These are phyloP conservation scores for Leptomonas pyrrhocoris DNA, from an alignment of 208 protist genomes.

Conservation along the genomic window DNA sequence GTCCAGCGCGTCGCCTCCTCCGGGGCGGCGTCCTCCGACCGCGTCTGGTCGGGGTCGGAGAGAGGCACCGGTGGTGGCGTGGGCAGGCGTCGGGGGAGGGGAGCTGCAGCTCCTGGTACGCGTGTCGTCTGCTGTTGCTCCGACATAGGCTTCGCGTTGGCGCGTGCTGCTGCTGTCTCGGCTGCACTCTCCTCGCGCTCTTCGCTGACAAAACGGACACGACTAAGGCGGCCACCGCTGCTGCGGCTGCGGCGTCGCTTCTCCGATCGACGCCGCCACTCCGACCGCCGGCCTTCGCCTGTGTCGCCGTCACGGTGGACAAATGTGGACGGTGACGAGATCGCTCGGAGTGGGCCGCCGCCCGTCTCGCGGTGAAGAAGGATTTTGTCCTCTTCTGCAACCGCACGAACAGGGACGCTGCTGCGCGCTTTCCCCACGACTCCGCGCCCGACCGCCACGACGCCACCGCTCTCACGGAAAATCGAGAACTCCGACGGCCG, in stretches of 20 bases:
- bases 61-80: slow-evolving; percentile 35
- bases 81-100: slow-evolving; percentile 17
- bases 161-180: neutral
- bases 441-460: neutral
- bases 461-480: slow-evolving; percentile 58
- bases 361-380: slow-evolving; percentile 15
- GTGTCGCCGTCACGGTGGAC: neutral
- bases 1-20: slow-evolving; percentile 50
- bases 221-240: slow-evolving; percentile 33
- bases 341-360: slow-evolving; percentile 6
- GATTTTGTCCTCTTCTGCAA: slow-evolving; percentile 21
- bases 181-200: slow-evolving; percentile 1
- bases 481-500: slow-evolving; percentile 77
- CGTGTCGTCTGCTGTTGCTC: neutral
- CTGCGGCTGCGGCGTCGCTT: slow-evolving; percentile 35
- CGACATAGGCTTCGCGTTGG: neutral
- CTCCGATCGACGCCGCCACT: slow-evolving; percentile 19
- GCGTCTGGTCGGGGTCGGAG: neutral
- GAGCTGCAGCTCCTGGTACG: slow-evolving; percentile 9
- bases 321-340: neutral
- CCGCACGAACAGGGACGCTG: slow-evolving; percentile 11
- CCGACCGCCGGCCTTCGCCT: neutral
- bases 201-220: slow-evolving; percentile 38
- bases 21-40: neutral
- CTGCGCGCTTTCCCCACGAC: slow-evolving; percentile 12